Evolutionary conservation across 768 basidiomycete genomes (phyloP).

Genomic region (Zangia roseola): DNA sequence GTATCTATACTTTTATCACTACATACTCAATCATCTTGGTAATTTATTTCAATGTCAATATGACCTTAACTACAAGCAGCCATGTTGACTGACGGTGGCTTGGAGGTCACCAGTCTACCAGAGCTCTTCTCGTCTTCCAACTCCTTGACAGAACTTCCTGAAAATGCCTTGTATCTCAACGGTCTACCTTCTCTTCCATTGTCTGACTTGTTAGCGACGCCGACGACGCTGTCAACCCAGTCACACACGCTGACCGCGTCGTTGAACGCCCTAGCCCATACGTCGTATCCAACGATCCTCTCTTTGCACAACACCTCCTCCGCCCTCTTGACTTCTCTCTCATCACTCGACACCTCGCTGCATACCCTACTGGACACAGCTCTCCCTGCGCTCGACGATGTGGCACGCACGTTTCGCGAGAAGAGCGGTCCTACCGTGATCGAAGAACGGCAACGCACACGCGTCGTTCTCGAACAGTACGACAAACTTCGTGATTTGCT

Average conservation of each 20-base stretch:
- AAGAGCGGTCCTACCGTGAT: slow-evolving; percentile 71
- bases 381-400: slow-evolving; percentile 75
- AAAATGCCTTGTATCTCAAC: slow-evolving; percentile 53
- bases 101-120: slow-evolving; percentile 22
- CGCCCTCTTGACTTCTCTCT: slow-evolving; percentile 68
- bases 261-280: slow-evolving; percentile 84
- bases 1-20: slow-evolving; percentile 16
- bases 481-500: slow-evolving; percentile 91
- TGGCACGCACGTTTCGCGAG: slow-evolving; percentile 67
- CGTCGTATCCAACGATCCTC: slow-evolving; percentile 89
- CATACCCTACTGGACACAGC: slow-evolving; percentile 60
- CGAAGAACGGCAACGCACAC: slow-evolving; percentile 69
- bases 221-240: slow-evolving; percentile 75
- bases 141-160: slow-evolving; percentile 13
- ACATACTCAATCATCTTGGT: slow-evolving; percentile 3
- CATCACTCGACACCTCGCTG: slow-evolving; percentile 73
- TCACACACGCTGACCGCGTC: slow-evolving; percentile 86
- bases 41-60: neutral
- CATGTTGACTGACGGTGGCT: slow-evolving; percentile 19
- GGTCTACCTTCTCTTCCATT: slow-evolving; percentile 68
- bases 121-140: slow-evolving; percentile 26
- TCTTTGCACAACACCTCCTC: slow-evolving; percentile 81
- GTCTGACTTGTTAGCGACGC: slow-evolving; percentile 67
- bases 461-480: slow-evolving; percentile 88
- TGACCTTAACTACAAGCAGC: neutral